These are phyloP conservation scores for Parsonsia alboflavescens DNA, from an alignment of 257 asterid species.

Conservation along the genomic window DNA sequence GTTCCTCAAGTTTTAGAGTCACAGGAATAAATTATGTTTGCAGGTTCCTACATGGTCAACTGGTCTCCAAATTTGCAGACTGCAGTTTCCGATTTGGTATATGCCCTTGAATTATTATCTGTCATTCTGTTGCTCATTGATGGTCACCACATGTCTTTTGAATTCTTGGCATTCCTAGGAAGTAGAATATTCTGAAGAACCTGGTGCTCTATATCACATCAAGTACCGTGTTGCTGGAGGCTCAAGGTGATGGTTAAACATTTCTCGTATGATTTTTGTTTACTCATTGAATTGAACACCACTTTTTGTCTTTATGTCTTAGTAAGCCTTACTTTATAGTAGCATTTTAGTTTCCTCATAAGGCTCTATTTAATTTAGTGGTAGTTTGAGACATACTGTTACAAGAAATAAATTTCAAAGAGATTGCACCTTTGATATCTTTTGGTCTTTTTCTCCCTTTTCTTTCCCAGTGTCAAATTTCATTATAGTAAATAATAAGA, in stretches of 20 bases:
- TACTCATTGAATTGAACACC: background rate
- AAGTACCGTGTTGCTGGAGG: conserved; percentile 99
- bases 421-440: no score
- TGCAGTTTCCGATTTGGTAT: conserved; percentile 95
- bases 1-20: background rate
- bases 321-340: background rate
- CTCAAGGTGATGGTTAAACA: conserved; percentile 48
- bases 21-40: conserved; percentile 3
- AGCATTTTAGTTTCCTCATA: background rate
- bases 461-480: no score
- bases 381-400: background rate
- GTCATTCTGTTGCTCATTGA: conserved; percentile 12
- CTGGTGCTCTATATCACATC: conserved; percentile 83
- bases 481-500: background rate
- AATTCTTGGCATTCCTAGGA: conserved; percentile 43
- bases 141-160: conserved; percentile 6
- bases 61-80: conserved; percentile 99
- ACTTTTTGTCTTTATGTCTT: background rate
- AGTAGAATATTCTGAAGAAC: conserved; percentile 96
- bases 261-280: background rate
- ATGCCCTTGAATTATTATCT: conserved; percentile 11
- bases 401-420: background rate
- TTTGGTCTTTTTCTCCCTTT: no score
- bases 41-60: conserved; percentile 98
- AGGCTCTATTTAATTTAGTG: background rate